Evolutionary conservation across 2,329 filamentous ascomycete species (phyloP).

Genomic region (Akanthomyces uredinophilus): DNA sequence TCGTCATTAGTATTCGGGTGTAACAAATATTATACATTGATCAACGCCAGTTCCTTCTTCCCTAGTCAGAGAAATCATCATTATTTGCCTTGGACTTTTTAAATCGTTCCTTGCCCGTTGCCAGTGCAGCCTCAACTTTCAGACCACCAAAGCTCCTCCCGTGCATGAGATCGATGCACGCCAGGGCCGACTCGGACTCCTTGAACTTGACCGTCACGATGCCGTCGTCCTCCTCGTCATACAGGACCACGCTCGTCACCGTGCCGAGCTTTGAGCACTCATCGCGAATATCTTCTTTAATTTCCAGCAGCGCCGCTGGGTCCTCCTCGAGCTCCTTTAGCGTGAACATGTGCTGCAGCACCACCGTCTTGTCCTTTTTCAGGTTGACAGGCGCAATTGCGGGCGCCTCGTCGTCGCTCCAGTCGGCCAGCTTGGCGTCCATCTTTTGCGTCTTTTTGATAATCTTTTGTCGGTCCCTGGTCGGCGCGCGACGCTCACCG

Average conservation of each 20-base stretch:
- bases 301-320: slow-evolving; percentile 74
- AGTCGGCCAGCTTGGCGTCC: slow-evolving; percentile 87
- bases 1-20: not conserved
- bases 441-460: slow-evolving; percentile 89
- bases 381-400: slow-evolving; percentile 38
- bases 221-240: slow-evolving; percentile 78
- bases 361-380: slow-evolving; percentile 73
- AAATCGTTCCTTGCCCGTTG: slow-evolving; percentile 68
- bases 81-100: slow-evolving; percentile 59
- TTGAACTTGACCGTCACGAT: slow-evolving; percentile 81
- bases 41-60: not conserved
- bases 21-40: not conserved
- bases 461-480: slow-evolving; percentile 75
- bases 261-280: slow-evolving; percentile 82
- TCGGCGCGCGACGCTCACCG: slow-evolving; percentile 37
- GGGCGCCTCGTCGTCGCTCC: slow-evolving; percentile 81
- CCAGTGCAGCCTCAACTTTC: slow-evolving; percentile 65
- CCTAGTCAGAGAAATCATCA: slow-evolving; percentile 27
- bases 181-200: slow-evolving; percentile 62
- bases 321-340: slow-evolving; percentile 80
- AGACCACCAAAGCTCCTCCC: slow-evolving; percentile 74
- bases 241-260: slow-evolving; percentile 88
- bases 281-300: slow-evolving; percentile 89
- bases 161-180: slow-evolving; percentile 70
- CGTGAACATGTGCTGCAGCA: slow-evolving; percentile 92